These are phyloP conservation scores for Akanthomyces lecanii DNA, from an alignment of 2,329 filamentous ascomycete genomes.

Conservation along the genomic window DNA sequence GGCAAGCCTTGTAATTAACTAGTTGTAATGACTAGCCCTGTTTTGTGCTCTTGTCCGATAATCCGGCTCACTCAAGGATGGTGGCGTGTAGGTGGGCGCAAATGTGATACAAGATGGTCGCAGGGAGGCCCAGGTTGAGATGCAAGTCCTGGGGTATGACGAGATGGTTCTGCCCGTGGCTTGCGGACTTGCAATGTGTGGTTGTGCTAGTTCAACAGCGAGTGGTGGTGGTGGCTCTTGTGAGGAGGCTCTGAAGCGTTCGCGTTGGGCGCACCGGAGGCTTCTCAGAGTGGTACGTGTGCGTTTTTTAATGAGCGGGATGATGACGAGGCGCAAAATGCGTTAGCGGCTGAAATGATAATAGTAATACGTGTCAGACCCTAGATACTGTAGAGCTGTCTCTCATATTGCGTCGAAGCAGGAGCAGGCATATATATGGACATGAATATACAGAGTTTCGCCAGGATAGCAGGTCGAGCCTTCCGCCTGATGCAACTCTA, in stretches of 20 bases:
- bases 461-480: background rate
- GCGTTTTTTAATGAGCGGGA: background rate
- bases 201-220: background rate
- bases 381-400: background rate
- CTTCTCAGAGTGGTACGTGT: background rate
- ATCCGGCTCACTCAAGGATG: background rate
- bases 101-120: background rate
- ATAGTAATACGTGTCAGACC: no score
- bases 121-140: background rate
- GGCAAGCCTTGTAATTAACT: background rate
- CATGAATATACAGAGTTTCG: background rate
- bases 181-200: background rate
- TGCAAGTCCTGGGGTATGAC: background rate
- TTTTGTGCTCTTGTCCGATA: background rate
- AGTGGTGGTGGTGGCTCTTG: no score
- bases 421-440: background rate
- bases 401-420: no score
- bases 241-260: no score
- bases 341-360: background rate
- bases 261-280: no score
- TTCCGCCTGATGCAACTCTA: conserved; percentile 1
- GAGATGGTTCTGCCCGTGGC: background rate
- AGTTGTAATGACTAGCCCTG: background rate
- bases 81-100: background rate
- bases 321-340: background rate